A percentile compares a stretch with the other conserved stretches of the same genome.
Conservation (phyloP, 2,329 filamentous ascomycete genomes). For the Metarhizium robertsii region DNA sequence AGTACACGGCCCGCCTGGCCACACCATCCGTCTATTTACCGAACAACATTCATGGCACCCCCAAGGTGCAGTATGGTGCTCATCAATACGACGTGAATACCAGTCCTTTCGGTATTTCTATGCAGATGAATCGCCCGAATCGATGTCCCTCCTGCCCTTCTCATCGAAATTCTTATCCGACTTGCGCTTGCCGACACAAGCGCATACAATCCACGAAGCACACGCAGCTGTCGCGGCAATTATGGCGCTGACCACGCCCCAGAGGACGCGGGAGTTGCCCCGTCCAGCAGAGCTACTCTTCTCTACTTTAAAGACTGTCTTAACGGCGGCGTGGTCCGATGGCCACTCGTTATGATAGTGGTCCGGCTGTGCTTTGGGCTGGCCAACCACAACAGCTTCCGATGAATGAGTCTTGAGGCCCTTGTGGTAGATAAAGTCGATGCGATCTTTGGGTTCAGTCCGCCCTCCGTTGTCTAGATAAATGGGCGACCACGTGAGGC, state of each 20-base stretch:
- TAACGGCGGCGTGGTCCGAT: constrained; percentile 28
- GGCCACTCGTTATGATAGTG: constrained; percentile 31
- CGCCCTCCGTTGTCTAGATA: constrained; percentile 21
- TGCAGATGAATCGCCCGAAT: neutral
- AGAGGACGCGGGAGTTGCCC: neutral
- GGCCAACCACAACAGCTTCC: constrained; percentile 21
- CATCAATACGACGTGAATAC: neutral
- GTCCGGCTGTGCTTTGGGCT: constrained; percentile 23
- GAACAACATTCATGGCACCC: too few relatives aligned
- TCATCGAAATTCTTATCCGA: neutral
- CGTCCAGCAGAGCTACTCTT: neutral
- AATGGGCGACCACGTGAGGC: constrained; percentile 32
- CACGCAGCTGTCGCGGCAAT: neutral
- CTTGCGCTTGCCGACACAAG: neutral
- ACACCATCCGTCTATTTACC: too few relatives aligned
- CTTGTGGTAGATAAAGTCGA: constrained; percentile 33
- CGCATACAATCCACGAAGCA: neutral
- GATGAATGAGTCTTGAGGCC: constrained; percentile 24
- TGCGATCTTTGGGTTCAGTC: constrained; percentile 29
- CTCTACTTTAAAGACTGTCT: constrained; percentile 17
- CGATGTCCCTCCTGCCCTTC: neutral
- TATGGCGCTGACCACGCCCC: constrained; percentile 1
- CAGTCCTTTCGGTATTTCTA: neutral
- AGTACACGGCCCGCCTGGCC: too few relatives aligned
- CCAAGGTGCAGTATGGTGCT: neutral